A percentile compares a stretch with the other conserved stretches of the same genome.
phyloP scores from a whole-genome alignment of 1,284 basidiomycete genomes.

The Rugosomyces carneus region DNA sequence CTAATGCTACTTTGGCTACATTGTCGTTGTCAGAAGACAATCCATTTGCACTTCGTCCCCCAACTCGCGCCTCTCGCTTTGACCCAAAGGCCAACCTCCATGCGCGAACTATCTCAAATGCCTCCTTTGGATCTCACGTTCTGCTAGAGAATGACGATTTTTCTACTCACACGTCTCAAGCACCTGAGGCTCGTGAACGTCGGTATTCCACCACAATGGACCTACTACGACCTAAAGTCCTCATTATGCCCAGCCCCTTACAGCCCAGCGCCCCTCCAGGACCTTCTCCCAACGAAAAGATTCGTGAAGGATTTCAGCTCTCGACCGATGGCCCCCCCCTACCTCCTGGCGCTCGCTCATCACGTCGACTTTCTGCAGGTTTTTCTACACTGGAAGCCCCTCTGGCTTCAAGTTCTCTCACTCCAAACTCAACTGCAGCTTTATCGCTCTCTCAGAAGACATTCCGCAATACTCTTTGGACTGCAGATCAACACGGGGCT shows the following conservation, averaged over 20 bases:
- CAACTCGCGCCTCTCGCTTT: conserved; percentile 61
- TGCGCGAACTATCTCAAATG: conserved; percentile 59
- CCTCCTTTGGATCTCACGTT: conserved; percentile 57
- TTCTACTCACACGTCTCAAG: conserved; percentile 33
- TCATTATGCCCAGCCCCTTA: conserved; percentile 81
- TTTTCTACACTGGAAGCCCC: conserved; percentile 33
- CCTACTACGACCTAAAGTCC: conserved; percentile 71
- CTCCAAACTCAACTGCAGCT: conserved; percentile 67
- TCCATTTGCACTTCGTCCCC: conserved; percentile 54
- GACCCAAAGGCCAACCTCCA: conserved; percentile 60
- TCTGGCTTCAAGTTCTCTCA: conserved; percentile 62
- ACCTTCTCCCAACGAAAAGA: conserved; percentile 25
- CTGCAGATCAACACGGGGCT: conserved; percentile 59
- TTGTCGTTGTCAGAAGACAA: conserved; percentile 42
- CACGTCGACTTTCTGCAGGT: conserved; percentile 37
- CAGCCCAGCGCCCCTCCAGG: conserved; percentile 41
- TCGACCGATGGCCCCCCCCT: conserved; percentile 63
- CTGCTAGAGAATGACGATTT: conserved; percentile 51
- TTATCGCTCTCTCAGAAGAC: conserved; percentile 72
- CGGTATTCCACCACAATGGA: conserved; percentile 70
- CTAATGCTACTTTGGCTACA: conserved; percentile 34
- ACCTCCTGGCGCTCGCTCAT: conserved; percentile 58
- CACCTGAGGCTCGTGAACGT: conserved; percentile 38
- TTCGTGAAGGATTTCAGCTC: conserved; percentile 55
- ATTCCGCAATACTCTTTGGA: conserved; percentile 68